Evolutionary conservation across 2,329 filamentous ascomycete genomes (phyloP).

Genomic region (Hortaea werneckii): DNA sequence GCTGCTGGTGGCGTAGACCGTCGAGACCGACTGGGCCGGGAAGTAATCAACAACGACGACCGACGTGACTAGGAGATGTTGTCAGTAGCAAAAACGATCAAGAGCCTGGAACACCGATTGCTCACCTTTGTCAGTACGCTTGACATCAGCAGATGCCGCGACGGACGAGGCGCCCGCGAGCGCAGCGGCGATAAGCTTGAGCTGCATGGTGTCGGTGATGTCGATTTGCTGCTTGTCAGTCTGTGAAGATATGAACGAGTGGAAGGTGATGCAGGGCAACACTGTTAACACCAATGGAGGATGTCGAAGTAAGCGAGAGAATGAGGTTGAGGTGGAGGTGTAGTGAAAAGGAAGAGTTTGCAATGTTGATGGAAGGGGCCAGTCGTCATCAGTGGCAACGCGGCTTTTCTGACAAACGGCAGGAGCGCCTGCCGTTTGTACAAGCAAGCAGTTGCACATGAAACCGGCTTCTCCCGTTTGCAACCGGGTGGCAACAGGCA

Average conservation of each 20-base stretch:
- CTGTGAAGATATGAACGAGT: slow-evolving; percentile 1
- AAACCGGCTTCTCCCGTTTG: not conserved
- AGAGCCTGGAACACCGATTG: not conserved
- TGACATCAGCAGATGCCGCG: not conserved
- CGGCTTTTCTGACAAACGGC: not conserved
- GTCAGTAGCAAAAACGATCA: not conserved
- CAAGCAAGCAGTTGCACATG: not conserved
- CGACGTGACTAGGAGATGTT: not conserved
- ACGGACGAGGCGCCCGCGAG: slow-evolving; percentile 3
- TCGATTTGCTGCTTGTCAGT: slow-evolving; percentile 1
- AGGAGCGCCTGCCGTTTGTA: not conserved
- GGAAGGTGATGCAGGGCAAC: not conserved
- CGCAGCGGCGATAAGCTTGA: slow-evolving; percentile 4
- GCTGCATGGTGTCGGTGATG: slow-evolving; percentile 3
- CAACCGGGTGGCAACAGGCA: not conserved
- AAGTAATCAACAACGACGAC: slow-evolving; percentile 16
- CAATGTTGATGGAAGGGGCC: not conserved
- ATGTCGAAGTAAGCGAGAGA: not conserved
- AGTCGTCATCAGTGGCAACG: not conserved
- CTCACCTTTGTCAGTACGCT: not conserved
- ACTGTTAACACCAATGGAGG: not conserved
- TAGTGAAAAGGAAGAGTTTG: slow-evolving; percentile 1
- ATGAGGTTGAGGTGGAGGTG: not conserved
- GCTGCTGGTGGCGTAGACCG: slow-evolving; percentile 33
- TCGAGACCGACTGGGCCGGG: slow-evolving; percentile 29